These are phyloP conservation scores for Xylaria telfairii DNA, from an alignment of 495 filamentous ascomycete genomes.

Conservation along the genomic window DNA sequence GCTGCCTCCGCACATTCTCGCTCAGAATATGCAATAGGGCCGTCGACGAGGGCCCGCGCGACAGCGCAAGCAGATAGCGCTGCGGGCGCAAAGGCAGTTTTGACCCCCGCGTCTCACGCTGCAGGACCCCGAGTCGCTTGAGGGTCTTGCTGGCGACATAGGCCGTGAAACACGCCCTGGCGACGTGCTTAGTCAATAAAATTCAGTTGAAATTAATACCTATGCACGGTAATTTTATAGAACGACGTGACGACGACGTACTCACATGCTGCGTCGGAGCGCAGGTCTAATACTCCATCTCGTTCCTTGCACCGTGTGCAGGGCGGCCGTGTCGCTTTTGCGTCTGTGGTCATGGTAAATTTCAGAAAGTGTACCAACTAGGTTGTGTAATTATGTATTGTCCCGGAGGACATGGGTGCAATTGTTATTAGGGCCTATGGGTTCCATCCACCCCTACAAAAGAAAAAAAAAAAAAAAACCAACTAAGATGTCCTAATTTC, in stretches of 20 bases:
- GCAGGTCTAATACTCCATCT: constrained; percentile 43
- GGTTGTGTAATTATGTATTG: too few relatives aligned
- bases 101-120: constrained; percentile 53
- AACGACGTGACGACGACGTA: constrained; percentile 31
- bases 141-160: constrained; percentile 78
- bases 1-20: constrained; percentile 66
- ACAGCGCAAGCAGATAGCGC: constrained; percentile 77
- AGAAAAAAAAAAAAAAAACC: background rate
- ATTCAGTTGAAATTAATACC: background rate
- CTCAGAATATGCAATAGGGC: constrained; percentile 77
- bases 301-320: constrained; percentile 49
- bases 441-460: too few relatives aligned
- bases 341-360: constrained; percentile 26
- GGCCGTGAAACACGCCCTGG: constrained; percentile 75
- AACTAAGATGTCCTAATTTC: background rate
- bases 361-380: too few relatives aligned
- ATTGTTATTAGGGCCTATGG: too few relatives aligned
- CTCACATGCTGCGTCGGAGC: constrained; percentile 48
- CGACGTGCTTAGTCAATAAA: background rate
- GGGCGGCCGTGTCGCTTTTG: constrained; percentile 23
- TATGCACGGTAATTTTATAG: background rate
- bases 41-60: constrained; percentile 83
- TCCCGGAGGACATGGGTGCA: too few relatives aligned
- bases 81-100: constrained; percentile 39
- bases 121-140: constrained; percentile 72